Evolutionary conservation across 2,329 filamentous ascomycete species (phyloP).

Genomic region (Fusarium sp.): DNA sequence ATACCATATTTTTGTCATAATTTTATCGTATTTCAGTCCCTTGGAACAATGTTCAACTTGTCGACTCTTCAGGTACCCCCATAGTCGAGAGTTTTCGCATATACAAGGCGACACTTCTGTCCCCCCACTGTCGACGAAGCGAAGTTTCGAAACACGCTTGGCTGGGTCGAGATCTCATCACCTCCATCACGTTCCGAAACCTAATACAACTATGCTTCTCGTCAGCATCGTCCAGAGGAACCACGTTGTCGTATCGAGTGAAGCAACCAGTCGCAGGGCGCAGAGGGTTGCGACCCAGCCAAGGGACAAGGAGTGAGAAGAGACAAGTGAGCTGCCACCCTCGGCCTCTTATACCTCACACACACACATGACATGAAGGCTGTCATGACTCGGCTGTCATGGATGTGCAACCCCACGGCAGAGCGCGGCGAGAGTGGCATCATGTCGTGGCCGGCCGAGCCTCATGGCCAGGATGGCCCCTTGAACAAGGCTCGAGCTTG

Average conservation of each 20-base stretch:
- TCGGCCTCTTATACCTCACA: slow-evolving; percentile 29
- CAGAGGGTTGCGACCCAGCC: slow-evolving; percentile 30
- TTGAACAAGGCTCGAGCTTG: slow-evolving; percentile 3
- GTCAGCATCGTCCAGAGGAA: slow-evolving; percentile 17
- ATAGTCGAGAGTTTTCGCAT: not conserved
- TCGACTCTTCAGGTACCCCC: not conserved
- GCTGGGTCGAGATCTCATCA: slow-evolving; percentile 3
- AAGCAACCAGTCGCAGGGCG: slow-evolving; percentile 20
- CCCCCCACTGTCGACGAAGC: not conserved
- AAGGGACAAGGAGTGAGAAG: slow-evolving; percentile 2
- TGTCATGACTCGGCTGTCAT: not conserved
- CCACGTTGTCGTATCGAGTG: slow-evolving; percentile 24
- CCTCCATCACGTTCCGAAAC: slow-evolving; percentile 14
- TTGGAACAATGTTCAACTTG: not conserved
- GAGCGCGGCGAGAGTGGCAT: slow-evolving; percentile 25
- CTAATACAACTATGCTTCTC: slow-evolving; percentile 6
- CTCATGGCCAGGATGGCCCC: slow-evolving; percentile 28
- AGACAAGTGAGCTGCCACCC: slow-evolving; percentile 3
- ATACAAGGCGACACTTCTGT: not conserved
- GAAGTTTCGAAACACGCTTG: not conserved
- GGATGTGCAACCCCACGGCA: slow-evolving; percentile 15
- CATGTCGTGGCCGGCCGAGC: slow-evolving; percentile 32
- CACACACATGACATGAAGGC: slow-evolving; percentile 13
- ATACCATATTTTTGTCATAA: not conserved
- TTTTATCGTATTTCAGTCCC: not conserved